phyloP scores from a whole-genome alignment of 306 rosid species.

The Prosopis cineraria region DNA sequence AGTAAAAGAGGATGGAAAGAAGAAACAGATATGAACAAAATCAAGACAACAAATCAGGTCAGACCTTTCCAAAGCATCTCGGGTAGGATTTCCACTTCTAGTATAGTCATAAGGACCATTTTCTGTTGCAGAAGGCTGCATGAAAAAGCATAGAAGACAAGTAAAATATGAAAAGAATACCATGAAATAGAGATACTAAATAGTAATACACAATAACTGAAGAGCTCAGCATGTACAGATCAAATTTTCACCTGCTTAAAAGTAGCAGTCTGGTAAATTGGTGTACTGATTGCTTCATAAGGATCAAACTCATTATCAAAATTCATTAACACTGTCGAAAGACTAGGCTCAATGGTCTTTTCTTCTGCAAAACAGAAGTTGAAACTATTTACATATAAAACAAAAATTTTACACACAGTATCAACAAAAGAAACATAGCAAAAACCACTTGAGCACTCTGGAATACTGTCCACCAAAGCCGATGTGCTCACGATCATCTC shows the following conservation, averaged over 20 bases:
- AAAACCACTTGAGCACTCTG: constrained; percentile 52
- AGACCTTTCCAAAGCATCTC: constrained; percentile 86
- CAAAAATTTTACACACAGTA: neutral
- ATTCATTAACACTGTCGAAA: constrained; percentile 81
- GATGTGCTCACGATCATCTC: constrained; percentile 61
- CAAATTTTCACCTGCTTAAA: constrained; percentile 76
- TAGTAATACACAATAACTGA: neutral
- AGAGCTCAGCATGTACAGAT: neutral
- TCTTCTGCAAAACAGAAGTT: constrained; percentile 45
- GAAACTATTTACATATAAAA: constrained; percentile 23
- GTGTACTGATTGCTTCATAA: constrained; percentile 69
- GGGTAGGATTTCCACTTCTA: constrained; percentile 93
- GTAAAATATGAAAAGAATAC: constrained; percentile 2
- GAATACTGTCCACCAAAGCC: constrained; percentile 48
- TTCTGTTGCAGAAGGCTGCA: constrained; percentile 87
- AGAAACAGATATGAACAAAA: constrained; percentile 25
- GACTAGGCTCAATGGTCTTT: constrained; percentile 63
- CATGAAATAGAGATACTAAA: neutral
- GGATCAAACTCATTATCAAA: constrained; percentile 82
- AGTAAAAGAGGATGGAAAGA: constrained; percentile 28
- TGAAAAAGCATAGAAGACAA: constrained; percentile 12
- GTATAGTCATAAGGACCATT: constrained; percentile 93
- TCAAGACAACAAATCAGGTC: constrained; percentile 27
- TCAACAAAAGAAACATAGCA: constrained; percentile 16
- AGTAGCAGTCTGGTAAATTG: constrained; percentile 94